Evolutionary conservation across 495 filamentous ascomycete genomes (phyloP).

Genomic region (Penicillium daleae): DNA sequence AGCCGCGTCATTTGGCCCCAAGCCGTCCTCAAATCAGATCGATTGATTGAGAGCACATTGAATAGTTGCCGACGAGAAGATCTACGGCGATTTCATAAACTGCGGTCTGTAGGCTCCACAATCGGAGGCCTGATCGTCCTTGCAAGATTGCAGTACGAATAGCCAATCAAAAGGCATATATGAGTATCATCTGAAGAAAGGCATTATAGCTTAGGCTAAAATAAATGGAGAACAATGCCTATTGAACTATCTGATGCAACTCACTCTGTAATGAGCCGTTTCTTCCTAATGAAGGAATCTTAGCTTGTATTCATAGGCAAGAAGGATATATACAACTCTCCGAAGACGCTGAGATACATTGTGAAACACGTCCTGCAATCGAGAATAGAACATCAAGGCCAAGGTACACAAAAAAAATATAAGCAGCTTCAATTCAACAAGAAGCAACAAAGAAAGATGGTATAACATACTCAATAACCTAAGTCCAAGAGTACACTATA

Average conservation of each 20-base stretch:
- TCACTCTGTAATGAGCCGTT: background rate
- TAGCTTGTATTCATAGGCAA: conserved; percentile 18
- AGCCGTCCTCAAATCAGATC: background rate
- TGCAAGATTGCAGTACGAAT: background rate
- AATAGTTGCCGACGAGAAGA: background rate
- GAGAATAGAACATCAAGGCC: conserved; percentile 3
- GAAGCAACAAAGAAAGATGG: background rate
- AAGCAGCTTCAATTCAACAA: conserved; percentile 11
- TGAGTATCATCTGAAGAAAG: background rate
- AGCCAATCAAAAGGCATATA: background rate
- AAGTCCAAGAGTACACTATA: background rate
- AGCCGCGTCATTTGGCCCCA: background rate
- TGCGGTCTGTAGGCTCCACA: background rate
- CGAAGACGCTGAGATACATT: conserved; percentile 5
- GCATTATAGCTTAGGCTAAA: background rate
- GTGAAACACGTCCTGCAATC: conserved; percentile 2
- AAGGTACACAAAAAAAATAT: conserved; percentile 10
- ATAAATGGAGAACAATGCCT: background rate
- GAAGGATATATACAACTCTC: conserved; percentile 25
- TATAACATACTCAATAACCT: background rate
- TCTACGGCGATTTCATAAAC: background rate
- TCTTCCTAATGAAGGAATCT: background rate
- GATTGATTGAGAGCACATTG: background rate
- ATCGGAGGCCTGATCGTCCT: background rate
- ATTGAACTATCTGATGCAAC: too few relatives aligned